Evolutionary conservation across 2,329 filamentous ascomycete species (phyloP).

Genomic region (Diplodia corticola): DNA sequence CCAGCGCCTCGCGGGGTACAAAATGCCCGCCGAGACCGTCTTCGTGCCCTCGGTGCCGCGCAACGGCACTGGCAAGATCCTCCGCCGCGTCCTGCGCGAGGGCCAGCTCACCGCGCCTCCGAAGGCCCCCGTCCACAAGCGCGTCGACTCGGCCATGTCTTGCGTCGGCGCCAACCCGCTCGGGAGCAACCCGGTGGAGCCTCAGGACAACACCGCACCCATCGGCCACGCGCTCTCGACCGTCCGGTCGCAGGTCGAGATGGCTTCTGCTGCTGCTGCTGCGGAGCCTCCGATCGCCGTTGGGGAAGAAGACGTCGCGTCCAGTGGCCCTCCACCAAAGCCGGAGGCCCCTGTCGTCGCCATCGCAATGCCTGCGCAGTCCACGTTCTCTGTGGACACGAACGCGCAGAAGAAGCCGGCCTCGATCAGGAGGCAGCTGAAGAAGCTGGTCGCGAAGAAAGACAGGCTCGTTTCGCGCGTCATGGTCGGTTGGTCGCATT

Average conservation of each 20-base stretch:
- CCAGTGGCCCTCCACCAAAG: background rate
- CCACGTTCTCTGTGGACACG: background rate
- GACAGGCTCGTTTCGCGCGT: background rate
- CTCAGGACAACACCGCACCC: background rate
- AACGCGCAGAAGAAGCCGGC: background rate
- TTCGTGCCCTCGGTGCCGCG: slow-evolving; percentile 7
- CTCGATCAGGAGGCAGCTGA: background rate
- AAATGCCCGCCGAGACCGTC: slow-evolving; percentile 11
- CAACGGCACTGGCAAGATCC: slow-evolving; percentile 20
- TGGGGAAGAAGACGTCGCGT: background rate
- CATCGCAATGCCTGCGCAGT: background rate
- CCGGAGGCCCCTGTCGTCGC: background rate
- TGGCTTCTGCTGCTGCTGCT: background rate
- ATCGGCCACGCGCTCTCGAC: background rate
- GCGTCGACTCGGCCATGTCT: background rate
- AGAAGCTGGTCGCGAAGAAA: background rate
- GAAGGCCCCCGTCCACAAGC: background rate
- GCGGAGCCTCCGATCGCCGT: background rate
- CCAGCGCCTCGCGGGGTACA: slow-evolving; percentile 17
- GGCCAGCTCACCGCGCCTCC: background rate
- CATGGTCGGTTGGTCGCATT: background rate
- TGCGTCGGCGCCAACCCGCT: background rate
- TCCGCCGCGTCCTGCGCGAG: slow-evolving; percentile 16
- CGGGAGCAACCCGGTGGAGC: background rate
- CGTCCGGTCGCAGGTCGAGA: background rate